These are phyloP conservation scores for Xenoacremonium recifei DNA, from an alignment of 2,329 filamentous ascomycete species.

Conservation along the genomic window DNA sequence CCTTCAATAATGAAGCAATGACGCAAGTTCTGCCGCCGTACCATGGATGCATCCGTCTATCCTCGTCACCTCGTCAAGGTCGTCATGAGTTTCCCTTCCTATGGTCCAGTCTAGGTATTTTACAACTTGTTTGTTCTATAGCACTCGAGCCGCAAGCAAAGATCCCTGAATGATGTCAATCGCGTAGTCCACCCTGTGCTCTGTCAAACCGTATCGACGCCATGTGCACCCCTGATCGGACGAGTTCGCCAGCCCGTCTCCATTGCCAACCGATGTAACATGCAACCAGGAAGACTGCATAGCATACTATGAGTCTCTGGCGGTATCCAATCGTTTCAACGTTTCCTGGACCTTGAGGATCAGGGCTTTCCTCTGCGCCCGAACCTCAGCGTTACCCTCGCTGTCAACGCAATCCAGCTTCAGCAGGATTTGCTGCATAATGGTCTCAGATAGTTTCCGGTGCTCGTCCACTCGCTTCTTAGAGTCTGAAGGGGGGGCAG, in stretches of 20 bases:
- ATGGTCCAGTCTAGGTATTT: constrained; percentile 28
- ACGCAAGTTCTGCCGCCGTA: constrained; percentile 16
- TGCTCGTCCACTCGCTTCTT: constrained; percentile 74
- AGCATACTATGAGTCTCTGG: constrained; percentile 23
- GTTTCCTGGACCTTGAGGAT: constrained; percentile 70
- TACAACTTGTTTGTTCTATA: constrained; percentile 27
- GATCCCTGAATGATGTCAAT: constrained; percentile 16
- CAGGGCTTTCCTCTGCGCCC: constrained; percentile 66
- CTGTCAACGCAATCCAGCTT: constrained; percentile 77
- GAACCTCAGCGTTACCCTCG: constrained; percentile 64
- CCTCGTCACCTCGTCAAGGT: constrained; percentile 21
- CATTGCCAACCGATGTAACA: constrained; percentile 1
- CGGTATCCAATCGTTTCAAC: constrained; percentile 61
- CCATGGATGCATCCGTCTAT: constrained; percentile 20
- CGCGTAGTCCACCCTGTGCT: constrained; percentile 6
- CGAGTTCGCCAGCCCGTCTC: constrained; percentile 14
- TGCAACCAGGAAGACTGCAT: constrained; percentile 7
- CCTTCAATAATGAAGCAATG: constrained; percentile 4
- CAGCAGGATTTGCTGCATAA: constrained; percentile 72
- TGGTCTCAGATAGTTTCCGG: constrained; percentile 70
- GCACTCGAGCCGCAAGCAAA: constrained; percentile 17
- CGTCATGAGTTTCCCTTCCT: constrained; percentile 14
- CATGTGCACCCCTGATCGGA: constrained; percentile 18
- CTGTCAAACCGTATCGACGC: constrained; percentile 10
- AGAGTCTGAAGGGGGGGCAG: constrained; percentile 60